Percentiles rank a stretch among this genome's conserved stretches.
Conservation (phyloP, 176 grass and related monocot species). For the Secale cereale region DNA sequence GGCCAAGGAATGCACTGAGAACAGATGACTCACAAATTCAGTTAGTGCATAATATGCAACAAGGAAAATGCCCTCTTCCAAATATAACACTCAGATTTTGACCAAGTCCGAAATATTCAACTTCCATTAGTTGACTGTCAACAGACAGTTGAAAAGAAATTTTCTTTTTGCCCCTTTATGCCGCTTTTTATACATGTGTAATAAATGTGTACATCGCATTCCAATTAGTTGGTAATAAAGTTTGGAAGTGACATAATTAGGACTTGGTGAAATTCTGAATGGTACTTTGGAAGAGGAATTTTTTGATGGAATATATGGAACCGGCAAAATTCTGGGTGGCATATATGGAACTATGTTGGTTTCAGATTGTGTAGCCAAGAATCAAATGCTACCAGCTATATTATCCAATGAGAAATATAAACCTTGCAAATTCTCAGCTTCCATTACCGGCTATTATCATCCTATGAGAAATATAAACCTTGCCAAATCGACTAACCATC, state of each 20-base stretch:
- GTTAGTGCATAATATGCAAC: no score
- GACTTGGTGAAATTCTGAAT: not conserved
- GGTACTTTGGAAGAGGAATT: not conserved
- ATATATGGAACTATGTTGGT: not conserved
- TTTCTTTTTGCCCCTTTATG: no score
- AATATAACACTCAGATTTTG: no score
- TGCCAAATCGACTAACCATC: not conserved
- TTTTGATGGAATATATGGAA: not conserved
- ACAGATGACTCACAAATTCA: not conserved
- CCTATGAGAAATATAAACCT: conserved; percentile 12
- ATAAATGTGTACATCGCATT: no score
- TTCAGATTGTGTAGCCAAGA: not conserved
- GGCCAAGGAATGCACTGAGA: not conserved
- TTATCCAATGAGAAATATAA: conserved; percentile 15
- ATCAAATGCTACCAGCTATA: not conserved
- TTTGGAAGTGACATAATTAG: not conserved
- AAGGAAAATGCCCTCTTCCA: no score
- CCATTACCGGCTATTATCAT: not conserved
- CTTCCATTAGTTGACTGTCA: no score
- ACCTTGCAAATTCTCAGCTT: not conserved
- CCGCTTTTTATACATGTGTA: no score
- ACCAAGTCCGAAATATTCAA: no score
- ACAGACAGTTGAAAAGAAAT: no score
- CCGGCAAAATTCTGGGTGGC: not conserved
- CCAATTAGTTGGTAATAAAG: no score